Conservation (phyloP, 495 filamentous ascomycete genomes). For the Neurospora sp. region DNA sequence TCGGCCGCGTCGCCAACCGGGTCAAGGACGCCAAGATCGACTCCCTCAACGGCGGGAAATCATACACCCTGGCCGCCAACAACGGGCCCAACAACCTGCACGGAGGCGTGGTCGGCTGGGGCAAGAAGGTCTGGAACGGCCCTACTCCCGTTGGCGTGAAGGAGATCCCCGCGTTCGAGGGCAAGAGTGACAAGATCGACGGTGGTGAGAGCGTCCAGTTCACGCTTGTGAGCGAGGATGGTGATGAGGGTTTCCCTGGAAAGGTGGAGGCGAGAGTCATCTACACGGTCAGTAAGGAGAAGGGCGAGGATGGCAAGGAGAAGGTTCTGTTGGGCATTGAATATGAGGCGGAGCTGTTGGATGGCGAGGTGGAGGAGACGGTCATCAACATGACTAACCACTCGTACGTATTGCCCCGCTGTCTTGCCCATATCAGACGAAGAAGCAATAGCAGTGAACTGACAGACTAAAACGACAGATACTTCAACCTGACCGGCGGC, state of each 20-base stretch:
- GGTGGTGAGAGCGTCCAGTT: slow-evolving; percentile 72
- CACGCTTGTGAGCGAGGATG: slow-evolving; percentile 59
- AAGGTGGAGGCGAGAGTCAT: slow-evolving; percentile 67
- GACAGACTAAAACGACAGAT: slow-evolving; percentile 41
- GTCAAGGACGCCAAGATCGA: slow-evolving; percentile 62
- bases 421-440: background rate
- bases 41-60: slow-evolving; percentile 57
- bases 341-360: slow-evolving; percentile 76
- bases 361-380: slow-evolving; percentile 65
- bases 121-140: slow-evolving; percentile 71
- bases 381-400: slow-evolving; percentile 90
- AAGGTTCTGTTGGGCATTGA: slow-evolving; percentile 65
- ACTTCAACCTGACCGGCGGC: slow-evolving; percentile 73
- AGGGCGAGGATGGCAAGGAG: slow-evolving; percentile 49
- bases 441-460: background rate
- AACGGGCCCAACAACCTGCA: slow-evolving; percentile 73
- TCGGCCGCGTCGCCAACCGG: slow-evolving; percentile 86
- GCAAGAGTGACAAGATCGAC: slow-evolving; percentile 47
- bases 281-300: slow-evolving; percentile 60
- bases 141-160: slow-evolving; percentile 48
- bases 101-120: slow-evolving; percentile 76
- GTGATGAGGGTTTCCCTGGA: slow-evolving; percentile 81
- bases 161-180: slow-evolving; percentile 33
- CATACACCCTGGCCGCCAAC: slow-evolving; percentile 61
- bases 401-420: slow-evolving; percentile 46